Conservation (phyloP, 2,329 filamentous ascomycete species). For the Cucurbitaria berberidis region DNA sequence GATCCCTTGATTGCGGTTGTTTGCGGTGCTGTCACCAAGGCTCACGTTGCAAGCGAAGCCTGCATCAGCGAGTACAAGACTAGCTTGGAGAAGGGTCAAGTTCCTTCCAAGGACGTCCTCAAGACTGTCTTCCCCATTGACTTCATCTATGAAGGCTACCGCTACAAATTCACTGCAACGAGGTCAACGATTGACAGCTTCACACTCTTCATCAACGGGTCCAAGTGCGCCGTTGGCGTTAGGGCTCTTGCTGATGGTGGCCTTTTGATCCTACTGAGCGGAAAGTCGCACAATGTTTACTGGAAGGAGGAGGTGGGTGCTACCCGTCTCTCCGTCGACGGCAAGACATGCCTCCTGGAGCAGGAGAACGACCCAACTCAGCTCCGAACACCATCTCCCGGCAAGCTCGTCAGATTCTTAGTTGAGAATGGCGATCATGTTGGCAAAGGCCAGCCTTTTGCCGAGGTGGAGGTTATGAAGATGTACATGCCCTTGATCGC, state of each 20-base stretch:
- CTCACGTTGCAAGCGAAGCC: conserved; percentile 89
- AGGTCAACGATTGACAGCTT: conserved; percentile 92
- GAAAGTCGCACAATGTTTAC: conserved; percentile 97
- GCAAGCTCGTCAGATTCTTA: conserved; percentile 97
- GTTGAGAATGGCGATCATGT: conserved; percentile 96
- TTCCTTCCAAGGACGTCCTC: conserved; percentile 92
- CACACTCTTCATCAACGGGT: conserved; percentile 98
- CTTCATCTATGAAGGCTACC: conserved; percentile 96
- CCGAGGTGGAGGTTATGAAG: conserved; percentile 99
- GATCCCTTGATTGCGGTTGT: conserved; percentile 94
- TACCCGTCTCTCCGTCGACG: conserved; percentile 92
- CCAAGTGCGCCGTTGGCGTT: conserved; percentile 91
- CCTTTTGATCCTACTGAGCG: conserved; percentile 85
- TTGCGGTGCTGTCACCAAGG: conserved; percentile 92
- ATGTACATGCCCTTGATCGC: conserved; percentile 99
- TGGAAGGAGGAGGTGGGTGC: conserved; percentile 99
- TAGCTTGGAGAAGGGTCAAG: conserved; percentile 95
- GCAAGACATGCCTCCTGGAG: conserved; percentile 97
- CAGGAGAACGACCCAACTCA: conserved; percentile 99
- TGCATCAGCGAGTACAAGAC: conserved; percentile 86
- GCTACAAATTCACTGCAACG: conserved; percentile 98
- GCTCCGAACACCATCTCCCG: conserved; percentile 89
- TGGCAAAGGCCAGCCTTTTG: conserved; percentile 88
- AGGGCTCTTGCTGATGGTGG: conserved; percentile 93
- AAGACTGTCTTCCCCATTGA: conserved; percentile 98